Evolutionary conservation across 2,329 filamentous ascomycete species (phyloP).

Genomic region (Fusarium sublunatum): DNA sequence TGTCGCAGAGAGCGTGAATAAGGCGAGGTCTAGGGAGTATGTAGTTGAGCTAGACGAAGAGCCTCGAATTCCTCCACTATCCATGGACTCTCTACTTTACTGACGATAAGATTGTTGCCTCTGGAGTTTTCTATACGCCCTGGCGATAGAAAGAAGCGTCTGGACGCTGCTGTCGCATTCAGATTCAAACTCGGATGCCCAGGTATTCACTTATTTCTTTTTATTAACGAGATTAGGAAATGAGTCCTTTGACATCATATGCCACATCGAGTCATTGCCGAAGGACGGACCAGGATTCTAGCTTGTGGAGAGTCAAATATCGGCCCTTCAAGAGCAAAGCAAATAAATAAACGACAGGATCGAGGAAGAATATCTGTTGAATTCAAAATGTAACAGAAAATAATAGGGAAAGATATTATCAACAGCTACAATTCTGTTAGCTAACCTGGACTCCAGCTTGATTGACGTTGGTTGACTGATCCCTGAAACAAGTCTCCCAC

Average conservation of each 20-base stretch:
- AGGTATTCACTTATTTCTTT: not conserved
- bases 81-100: not conserved
- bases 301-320: slow-evolving; percentile 10
- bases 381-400: not conserved
- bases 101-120: too few species aligned
- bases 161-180: not conserved
- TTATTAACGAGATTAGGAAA: not conserved
- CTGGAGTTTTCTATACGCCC: too few species aligned
- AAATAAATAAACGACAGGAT: slow-evolving; percentile 9
- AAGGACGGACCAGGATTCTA: not conserved
- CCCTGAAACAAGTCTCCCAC: slow-evolving; percentile 33
- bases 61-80: not conserved
- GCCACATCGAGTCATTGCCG: slow-evolving; percentile 8
- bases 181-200: too few species aligned
- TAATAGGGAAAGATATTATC: too few species aligned
- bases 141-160: too few species aligned
- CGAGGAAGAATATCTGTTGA: not conserved
- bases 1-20: not conserved
- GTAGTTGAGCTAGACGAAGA: too few species aligned
- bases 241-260: slow-evolving; percentile 16
- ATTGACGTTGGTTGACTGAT: slow-evolving; percentile 19
- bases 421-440: not conserved
- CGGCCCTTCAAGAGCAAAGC: slow-evolving; percentile 1
- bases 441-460: slow-evolving; percentile 19
- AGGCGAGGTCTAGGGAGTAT: too few species aligned